Base-by-base conservation (phyloP, 495 filamentous ascomycete genomes). In the Terfezia boudieri region DNA sequence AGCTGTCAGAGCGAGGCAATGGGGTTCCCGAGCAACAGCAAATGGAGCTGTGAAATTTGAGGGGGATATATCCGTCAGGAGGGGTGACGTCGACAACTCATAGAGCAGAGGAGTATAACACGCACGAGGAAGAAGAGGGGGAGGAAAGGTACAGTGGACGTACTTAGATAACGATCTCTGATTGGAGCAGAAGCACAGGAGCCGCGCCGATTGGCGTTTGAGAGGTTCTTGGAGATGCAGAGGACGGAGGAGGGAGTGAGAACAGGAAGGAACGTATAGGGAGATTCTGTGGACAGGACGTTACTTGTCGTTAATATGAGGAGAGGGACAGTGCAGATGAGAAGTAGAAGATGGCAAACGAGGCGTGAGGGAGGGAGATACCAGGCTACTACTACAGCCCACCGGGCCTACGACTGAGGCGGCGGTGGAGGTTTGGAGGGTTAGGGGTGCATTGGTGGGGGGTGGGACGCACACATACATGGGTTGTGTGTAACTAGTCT, bases 321-420 rank as follows among this genome's bases (percentile, higher is more conserved):
- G 12, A 46, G 17, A 46, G 41, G 41, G 59, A 61, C 66, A 61
- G 60, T 63, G 55, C 61, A 60, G 64, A 55, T 60, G 64, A 59
- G 61, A 57, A 55, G 59, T 56, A 57, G 58, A 58, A 59, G 57
- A 43, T 58, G 55, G 46, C 64, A 59, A 65, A 68, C 63, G 56
- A 20, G 12, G 41, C 41, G 41, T 14, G 17, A 20, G 41, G 4
- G 41, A 46, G 41, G 41, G 41, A 20, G 41, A 14, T 46, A 20
- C 14, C 41, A 46, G 41, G 4, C 26, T 32, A 32, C 26, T 4
- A 32, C 26, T 32, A 32, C 26, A 32, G 26, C 26, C 26, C 26
- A 32, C 26, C 26, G 26, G 26, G 20, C 20, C 20, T 20, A 20
- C 38, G 10, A 46, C 41, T 46, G 41, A 14, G 41, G 14, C 17